Evolutionary conservation across 176 grass and related monocot species (phyloP).

Genomic region (Canna indica): DNA sequence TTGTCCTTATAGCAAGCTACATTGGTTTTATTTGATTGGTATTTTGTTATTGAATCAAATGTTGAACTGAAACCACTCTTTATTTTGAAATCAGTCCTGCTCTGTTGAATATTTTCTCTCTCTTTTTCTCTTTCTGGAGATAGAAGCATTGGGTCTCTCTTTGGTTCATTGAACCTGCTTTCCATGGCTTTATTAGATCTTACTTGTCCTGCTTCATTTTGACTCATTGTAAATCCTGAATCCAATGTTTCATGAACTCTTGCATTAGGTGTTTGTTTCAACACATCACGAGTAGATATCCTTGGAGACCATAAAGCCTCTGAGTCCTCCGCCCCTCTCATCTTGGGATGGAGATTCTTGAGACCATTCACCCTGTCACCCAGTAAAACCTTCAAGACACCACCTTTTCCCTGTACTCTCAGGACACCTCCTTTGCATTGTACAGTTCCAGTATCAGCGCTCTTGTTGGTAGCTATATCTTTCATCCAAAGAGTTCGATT

Average conservation of each 20-base stretch:
- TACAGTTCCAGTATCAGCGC: slow-evolving; percentile 16
- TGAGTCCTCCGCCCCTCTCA: slow-evolving; percentile 14
- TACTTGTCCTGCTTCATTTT: slow-evolving; percentile 17
- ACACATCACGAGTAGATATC: slow-evolving; percentile 18
- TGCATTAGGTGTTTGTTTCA: slow-evolving; percentile 24
- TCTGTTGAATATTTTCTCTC: slow-evolving; percentile 14
- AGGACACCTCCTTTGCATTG: slow-evolving; percentile 18
- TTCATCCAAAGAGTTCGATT: background rate
- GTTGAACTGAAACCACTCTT: background rate
- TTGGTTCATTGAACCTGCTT: background rate
- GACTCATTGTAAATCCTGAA: slow-evolving; percentile 2
- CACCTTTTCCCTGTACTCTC: slow-evolving; percentile 16
- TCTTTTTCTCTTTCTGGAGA: slow-evolving; percentile 10
- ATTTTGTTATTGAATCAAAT: background rate
- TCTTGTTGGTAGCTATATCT: background rate
- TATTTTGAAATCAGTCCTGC: slow-evolving; percentile 12
- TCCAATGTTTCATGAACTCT: slow-evolving; percentile 14
- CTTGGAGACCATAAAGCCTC: slow-evolving; percentile 13
- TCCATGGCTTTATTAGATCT: background rate
- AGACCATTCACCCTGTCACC: slow-evolving; percentile 33
- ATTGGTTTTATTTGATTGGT: background rate
- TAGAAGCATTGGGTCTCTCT: too few species aligned
- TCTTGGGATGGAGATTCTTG: slow-evolving; percentile 19
- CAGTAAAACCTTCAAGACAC: slow-evolving; percentile 11
- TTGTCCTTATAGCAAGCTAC: slow-evolving; percentile 26